Evolutionary conservation across 2,329 filamentous ascomycete species (phyloP).

Genomic region (Cadophora sp.): DNA sequence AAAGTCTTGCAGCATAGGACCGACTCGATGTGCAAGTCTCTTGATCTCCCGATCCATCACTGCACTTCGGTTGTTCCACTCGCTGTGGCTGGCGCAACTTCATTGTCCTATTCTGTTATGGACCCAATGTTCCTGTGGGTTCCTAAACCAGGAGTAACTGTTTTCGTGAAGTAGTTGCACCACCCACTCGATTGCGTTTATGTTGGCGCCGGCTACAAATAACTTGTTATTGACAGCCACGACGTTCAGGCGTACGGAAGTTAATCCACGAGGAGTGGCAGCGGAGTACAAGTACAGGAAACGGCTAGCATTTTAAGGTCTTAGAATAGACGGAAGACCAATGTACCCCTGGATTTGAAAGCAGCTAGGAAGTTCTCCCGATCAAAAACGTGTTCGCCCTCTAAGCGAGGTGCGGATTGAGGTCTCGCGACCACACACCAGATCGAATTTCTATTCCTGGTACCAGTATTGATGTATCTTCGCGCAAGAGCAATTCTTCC

Average conservation of each 20-base stretch:
- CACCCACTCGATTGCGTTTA: not conserved
- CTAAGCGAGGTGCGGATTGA: constrained; percentile 1
- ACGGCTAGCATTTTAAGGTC: not conserved
- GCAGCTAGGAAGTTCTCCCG: not conserved
- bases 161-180: not conserved
- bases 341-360: not conserved
- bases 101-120: not conserved
- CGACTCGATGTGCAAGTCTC: not conserved
- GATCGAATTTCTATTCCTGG: constrained; percentile 10
- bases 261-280: not conserved
- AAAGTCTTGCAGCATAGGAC: not conserved
- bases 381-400: not conserved
- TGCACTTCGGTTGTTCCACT: not conserved
- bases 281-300: constrained; percentile 12
- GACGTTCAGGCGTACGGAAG: not conserved
- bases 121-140: not conserved
- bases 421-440: constrained; percentile 3
- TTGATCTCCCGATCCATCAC: not conserved
- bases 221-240: constrained; percentile 1
- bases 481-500: not conserved
- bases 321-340: constrained; percentile 12
- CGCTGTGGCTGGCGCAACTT: not conserved
- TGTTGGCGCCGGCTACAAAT: constrained; percentile 12
- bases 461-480: not conserved
- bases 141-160: not conserved